Evolutionary conservation across 2,329 filamentous ascomycete species (phyloP), one percentile per base, ranked within the genome.

Genomic region (Epichloe scottii): DNA sequence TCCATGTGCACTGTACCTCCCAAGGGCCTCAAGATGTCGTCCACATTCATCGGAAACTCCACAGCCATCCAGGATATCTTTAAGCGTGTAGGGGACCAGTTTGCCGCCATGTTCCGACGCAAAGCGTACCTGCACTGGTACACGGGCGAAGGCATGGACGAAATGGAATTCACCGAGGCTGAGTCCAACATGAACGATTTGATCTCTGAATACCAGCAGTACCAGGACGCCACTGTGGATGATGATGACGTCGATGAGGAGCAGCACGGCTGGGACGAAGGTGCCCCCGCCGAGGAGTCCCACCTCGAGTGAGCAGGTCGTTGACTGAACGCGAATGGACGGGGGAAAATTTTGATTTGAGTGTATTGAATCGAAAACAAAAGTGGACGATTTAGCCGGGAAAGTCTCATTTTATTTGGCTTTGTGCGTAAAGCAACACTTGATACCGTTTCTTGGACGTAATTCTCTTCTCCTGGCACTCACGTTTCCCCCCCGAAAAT

Each of bases 41-140:
- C 91, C 45, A 98, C 93, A 69, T 98, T 98, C 66, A 88, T 98
- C 62, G 93, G 93, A 69, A 97, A 98, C 85, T 96, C 90, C 57
- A 98, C 93, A 63, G 93, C 91, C 61, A 97, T 98, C 75, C 93
- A 98, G 80, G 93, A 98, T 78, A 87, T 98, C 65, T 97, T 98
- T 87, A 97, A 97, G 88, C 91, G 93, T 82, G 79, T 97, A 63
- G 93, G 91, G 69, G 91, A 97, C 74, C 93, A 97, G 78, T 98
- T 98, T 84, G 89, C 85, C 76, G 91, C 89, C 71, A 97, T 98
- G 93, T 97, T 97, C 86, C 83, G 91, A 77, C 89, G 91, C 76
- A 98, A 97, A 87, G 93, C 93, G 83, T 98, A 97, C 89, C 87
- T 98, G 82, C 93, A 97, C 81, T 98, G 93, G 93, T 98, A 97